phyloP scores from a whole-genome alignment of 768 basidiomycete species.

The Leccinum sublutescens region DNA sequence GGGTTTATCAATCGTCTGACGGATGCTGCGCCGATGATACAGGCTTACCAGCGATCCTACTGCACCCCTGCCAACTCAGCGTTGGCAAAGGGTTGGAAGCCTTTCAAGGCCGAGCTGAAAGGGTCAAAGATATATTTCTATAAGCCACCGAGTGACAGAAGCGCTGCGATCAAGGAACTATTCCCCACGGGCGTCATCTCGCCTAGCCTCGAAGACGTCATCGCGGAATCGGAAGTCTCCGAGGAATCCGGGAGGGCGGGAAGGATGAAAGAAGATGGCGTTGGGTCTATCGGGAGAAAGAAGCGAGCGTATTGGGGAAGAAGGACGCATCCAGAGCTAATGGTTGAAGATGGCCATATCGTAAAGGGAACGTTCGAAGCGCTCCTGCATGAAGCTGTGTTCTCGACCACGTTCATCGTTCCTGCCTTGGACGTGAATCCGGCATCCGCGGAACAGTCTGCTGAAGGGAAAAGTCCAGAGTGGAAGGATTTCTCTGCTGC shows the following conservation, averaged over 20 bases:
- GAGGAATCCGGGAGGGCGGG: conserved; percentile 29
- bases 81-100: conserved; percentile 77
- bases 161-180: conserved; percentile 62
- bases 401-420: conserved; percentile 63
- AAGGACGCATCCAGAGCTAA: conserved; percentile 68
- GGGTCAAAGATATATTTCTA: conserved; percentile 86
- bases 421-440: conserved; percentile 13
- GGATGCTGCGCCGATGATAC: conserved; percentile 46
- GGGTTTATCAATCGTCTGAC: conserved; percentile 74
- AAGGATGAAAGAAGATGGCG: conserved; percentile 35
- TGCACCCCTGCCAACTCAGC: conserved; percentile 35
- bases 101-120: conserved; percentile 79
- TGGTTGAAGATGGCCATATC: conserved; percentile 41
- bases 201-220: conserved; percentile 47
- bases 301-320: conserved; percentile 79
- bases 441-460: conserved; percentile 17
- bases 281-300: conserved; percentile 39
- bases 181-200: conserved; percentile 69
- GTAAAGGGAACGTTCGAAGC: conserved; percentile 76
- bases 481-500: conserved; percentile 69
- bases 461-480: conserved; percentile 27
- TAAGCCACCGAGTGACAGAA: conserved; percentile 74
- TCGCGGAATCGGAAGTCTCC: conserved; percentile 25
- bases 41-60: conserved; percentile 30
- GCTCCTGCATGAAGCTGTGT: conserved; percentile 76